phyloP scores from a whole-genome alignment of 2,329 filamentous ascomycete genomes.

The Didymella sp. region DNA sequence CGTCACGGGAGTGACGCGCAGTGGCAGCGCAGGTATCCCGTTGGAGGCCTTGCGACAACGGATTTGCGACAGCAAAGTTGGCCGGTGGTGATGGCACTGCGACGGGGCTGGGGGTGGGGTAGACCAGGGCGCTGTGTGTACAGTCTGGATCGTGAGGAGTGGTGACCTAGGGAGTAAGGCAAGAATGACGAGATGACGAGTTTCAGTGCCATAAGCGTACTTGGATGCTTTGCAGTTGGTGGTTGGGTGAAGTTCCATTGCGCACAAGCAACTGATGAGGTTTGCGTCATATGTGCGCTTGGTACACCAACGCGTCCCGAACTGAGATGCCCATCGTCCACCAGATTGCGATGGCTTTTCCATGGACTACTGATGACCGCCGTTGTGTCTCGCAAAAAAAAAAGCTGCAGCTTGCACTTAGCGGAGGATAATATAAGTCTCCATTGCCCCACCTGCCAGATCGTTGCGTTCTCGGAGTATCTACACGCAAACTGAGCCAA shows the following conservation, averaged over 20 bases:
- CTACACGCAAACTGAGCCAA: background rate
- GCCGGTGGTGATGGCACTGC: background rate
- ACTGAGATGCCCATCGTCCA: background rate
- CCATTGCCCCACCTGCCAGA: background rate
- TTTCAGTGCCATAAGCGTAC: background rate
- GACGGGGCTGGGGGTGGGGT: background rate
- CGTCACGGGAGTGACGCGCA: conserved; percentile 11
- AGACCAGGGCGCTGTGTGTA: background rate
- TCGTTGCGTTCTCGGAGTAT: background rate
- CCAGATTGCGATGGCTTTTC: background rate
- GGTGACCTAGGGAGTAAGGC: background rate
- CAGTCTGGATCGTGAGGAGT: background rate
- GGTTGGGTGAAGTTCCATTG: background rate
- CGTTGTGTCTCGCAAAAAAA: background rate
- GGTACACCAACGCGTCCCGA: background rate
- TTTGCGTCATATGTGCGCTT: background rate
- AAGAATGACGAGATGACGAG: conserved; percentile 7
- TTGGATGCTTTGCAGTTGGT: background rate
- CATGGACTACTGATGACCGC: background rate
- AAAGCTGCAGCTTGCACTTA: background rate
- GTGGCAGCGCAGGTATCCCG: background rate
- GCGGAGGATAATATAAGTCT: no score
- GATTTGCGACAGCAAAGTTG: background rate
- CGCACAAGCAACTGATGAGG: background rate
- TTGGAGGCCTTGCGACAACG: conserved; percentile 10